Conservation (phyloP, 805 yeast genomes). For the Pichia pseudocactophila region DNA sequence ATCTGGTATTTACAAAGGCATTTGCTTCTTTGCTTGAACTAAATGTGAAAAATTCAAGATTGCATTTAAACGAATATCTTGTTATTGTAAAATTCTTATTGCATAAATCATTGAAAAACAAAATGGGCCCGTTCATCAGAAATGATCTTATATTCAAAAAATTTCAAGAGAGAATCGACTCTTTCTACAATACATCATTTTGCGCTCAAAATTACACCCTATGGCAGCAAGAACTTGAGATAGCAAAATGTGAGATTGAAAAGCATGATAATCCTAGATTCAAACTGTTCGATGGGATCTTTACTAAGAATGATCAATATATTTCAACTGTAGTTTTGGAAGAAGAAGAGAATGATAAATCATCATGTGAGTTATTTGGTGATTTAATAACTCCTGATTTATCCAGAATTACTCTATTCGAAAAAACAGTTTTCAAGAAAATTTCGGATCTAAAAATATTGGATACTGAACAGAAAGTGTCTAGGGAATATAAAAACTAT, state of each 20-base stretch:
- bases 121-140: constrained; percentile 6
- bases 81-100: constrained; percentile 9
- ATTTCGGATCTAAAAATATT: constrained; percentile 2
- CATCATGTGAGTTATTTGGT: background rate
- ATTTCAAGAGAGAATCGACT: constrained; percentile 9
- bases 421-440: constrained; percentile 2
- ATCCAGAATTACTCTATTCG: constrained; percentile 9
- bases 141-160: constrained; percentile 8
- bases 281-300: background rate
- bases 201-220: background rate
- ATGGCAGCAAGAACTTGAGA: background rate
- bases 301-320: background rate
- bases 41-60: background rate
- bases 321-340: background rate
- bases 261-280: background rate
- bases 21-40: background rate
- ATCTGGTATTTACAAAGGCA: constrained; percentile 2
- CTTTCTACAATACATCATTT: background rate
- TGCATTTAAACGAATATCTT: constrained; percentile 3
- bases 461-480: constrained; percentile 1
- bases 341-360: background rate
- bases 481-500: background rate
- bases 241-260: constrained; percentile 5
- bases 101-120: background rate
- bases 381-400: constrained; percentile 7